Evolutionary conservation across 345 rosid species (phyloP).

Genomic region (Stellera chamaejasme): DNA sequence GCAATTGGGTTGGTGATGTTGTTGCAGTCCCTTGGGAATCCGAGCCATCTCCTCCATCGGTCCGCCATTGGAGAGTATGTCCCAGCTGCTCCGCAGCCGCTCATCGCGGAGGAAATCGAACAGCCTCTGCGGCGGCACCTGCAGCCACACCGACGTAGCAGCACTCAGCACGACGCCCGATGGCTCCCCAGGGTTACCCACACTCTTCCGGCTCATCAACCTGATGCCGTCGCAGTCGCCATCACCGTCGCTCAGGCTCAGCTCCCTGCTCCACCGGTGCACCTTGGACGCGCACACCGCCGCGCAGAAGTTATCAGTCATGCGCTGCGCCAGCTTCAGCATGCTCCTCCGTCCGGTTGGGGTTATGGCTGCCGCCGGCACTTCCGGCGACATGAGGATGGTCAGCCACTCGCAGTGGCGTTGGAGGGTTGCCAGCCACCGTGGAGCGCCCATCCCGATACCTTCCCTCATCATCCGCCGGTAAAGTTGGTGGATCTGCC

Average conservation of each 20-base stretch:
- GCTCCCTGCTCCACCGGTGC: constrained; percentile 73
- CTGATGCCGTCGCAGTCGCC: constrained; percentile 79
- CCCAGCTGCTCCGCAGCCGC: constrained; percentile 90
- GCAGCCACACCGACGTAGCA: constrained; percentile 92
- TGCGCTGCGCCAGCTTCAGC: constrained; percentile 84
- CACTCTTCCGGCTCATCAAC: constrained; percentile 83
- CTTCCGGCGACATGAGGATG: constrained; percentile 72
- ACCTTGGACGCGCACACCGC: constrained; percentile 90
- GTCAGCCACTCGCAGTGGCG: constrained; percentile 94
- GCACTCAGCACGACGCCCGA: constrained; percentile 86
- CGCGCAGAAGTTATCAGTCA: constrained; percentile 91
- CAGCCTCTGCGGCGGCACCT: constrained; percentile 61
- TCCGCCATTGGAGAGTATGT: constrained; percentile 90
- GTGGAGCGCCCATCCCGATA: constrained; percentile 82
- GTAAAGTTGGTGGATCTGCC: constrained; percentile 60
- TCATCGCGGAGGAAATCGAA: constrained; percentile 82
- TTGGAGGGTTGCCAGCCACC: constrained; percentile 93
- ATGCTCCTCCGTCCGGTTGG: constrained; percentile 79
- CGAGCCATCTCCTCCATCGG: constrained; percentile 98
- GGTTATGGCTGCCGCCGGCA: constrained; percentile 45
- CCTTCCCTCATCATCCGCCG: constrained; percentile 58
- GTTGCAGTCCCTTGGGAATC: constrained; percentile 71
- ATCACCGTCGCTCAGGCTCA: constrained; percentile 51
- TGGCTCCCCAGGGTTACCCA: constrained; percentile 92
- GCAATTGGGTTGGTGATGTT: constrained; percentile 89